phyloP scores from a whole-genome alignment of 2,329 filamentous ascomycete genomes.

The Fusarium papillatum region DNA sequence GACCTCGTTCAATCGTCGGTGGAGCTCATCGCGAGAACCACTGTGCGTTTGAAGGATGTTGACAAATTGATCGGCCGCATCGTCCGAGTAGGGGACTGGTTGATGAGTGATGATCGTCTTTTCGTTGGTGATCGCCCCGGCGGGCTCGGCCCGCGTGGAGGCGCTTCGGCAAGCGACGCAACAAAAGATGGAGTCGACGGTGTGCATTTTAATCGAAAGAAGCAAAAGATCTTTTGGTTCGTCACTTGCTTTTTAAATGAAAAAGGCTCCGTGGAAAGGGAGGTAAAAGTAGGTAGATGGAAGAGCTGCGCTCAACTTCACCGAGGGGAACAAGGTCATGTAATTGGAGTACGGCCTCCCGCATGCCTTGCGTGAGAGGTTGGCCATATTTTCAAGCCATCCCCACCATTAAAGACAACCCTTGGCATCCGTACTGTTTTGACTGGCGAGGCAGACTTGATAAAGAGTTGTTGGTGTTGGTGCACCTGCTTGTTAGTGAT shows the following conservation, averaged over 20 bases:
- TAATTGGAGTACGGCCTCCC: background rate
- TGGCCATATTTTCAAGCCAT: background rate
- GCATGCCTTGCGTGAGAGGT: background rate
- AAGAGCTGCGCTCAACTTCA: background rate
- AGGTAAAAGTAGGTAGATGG: background rate
- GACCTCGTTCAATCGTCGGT: conserved; percentile 16
- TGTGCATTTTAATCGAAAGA: background rate
- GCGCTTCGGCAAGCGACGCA: background rate
- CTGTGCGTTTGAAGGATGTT: conserved; percentile 16
- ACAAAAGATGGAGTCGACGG: background rate
- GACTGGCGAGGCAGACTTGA: background rate
- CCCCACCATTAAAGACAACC: background rate
- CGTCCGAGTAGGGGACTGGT: conserved; percentile 15
- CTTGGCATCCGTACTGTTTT: background rate
- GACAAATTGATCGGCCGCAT: conserved; percentile 30
- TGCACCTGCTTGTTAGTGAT: background rate
- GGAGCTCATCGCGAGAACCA: background rate
- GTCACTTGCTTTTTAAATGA: background rate
- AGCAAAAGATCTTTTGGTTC: background rate
- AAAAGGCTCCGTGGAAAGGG: background rate
- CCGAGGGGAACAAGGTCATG: background rate
- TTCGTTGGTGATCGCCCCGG: background rate
- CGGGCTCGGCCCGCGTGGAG: rapidly evolving
- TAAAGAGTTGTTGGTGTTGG: background rate
- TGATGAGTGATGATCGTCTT: background rate